Evolutionary conservation across 2,329 filamentous ascomycete genomes (phyloP).

Genomic region (Trichoderma atrobrunneum): DNA sequence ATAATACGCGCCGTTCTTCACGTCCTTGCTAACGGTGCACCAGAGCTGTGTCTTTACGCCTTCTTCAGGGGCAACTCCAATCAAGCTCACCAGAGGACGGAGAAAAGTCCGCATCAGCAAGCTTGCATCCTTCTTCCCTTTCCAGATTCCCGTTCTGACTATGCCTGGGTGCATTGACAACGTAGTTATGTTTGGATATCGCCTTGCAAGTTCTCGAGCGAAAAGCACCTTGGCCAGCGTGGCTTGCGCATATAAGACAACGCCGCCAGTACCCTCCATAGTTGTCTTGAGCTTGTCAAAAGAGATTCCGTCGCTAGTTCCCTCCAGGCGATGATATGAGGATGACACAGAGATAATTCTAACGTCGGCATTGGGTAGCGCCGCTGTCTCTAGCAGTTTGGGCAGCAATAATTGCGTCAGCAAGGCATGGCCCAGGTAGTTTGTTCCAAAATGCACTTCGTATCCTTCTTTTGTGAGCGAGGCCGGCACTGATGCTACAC

Average conservation of each 20-base stretch:
- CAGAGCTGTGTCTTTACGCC: not conserved
- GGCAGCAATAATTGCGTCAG: not conserved
- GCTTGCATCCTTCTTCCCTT: not conserved
- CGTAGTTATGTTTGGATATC: not conserved
- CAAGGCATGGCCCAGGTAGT: slow-evolving; percentile 18
- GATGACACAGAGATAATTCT: not conserved
- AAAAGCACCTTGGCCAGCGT: not conserved
- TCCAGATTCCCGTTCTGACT: not conserved
- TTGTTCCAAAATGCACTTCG: slow-evolving; percentile 23
- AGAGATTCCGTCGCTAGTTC: not conserved
- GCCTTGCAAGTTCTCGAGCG: not conserved
- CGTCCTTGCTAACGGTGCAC: not conserved
- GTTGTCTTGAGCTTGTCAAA: not conserved
- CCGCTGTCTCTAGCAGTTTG: not conserved
- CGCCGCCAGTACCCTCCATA: not conserved
- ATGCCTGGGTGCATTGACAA: not conserved
- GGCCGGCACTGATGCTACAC: slow-evolving; percentile 20
- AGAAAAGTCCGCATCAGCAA: not conserved
- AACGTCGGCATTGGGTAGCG: not conserved
- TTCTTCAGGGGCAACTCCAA: not conserved
- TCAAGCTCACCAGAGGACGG: not conserved
- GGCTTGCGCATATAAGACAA: not conserved
- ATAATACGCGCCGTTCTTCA: not conserved
- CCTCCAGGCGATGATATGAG: not conserved
- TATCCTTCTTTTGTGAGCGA: slow-evolving; percentile 22